Percentiles rank a stretch among this genome's conserved stretches.
Conservation (phyloP, 2,329 filamentous ascomycete species). For the Leptoxyphium fumago region DNA sequence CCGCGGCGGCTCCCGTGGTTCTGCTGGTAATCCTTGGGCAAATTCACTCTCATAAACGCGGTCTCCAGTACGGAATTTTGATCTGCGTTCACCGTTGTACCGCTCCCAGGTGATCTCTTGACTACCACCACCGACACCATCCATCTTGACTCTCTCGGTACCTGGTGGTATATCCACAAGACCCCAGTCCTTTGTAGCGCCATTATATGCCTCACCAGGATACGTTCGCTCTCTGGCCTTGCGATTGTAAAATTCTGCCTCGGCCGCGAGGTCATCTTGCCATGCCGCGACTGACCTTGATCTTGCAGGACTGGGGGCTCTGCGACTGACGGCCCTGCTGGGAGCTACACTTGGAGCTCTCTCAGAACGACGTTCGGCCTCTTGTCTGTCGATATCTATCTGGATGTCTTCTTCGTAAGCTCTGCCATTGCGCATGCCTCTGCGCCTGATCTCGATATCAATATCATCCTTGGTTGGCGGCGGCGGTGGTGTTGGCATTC, state of each 20-base stretch:
- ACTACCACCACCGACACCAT: constrained; percentile 58
- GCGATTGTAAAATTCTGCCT: constrained; percentile 49
- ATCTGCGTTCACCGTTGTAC: constrained; percentile 62
- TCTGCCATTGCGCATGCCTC: constrained; percentile 30
- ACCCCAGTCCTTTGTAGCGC: constrained; percentile 61
- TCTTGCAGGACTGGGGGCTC: constrained; percentile 3
- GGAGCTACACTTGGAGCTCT: constrained; percentile 21
- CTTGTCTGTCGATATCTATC: constrained; percentile 41
- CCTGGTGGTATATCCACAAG: constrained; percentile 76
- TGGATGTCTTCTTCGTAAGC: constrained; percentile 52
- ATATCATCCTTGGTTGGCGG: constrained; percentile 39
- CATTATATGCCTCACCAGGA: constrained; percentile 59
- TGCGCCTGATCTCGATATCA: constrained; percentile 42
- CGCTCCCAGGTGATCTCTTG: constrained; percentile 67
- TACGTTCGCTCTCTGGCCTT: constrained; percentile 54
- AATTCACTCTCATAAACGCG: constrained; percentile 35
- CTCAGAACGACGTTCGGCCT: constrained; percentile 19
- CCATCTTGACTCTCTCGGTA: constrained; percentile 68
- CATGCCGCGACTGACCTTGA: constrained; percentile 28
- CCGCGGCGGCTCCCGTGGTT: constrained; percentile 12
- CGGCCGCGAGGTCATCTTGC: constrained; percentile 36
- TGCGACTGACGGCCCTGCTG: constrained; percentile 23
- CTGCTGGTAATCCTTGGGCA: constrained; percentile 14
- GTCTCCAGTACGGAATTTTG: constrained; percentile 57
- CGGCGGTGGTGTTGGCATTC: constrained; percentile 19